Evolutionary conservation across 164 flowering plant genomes (phyloP).

Genomic region (Buxus sempervirens): DNA sequence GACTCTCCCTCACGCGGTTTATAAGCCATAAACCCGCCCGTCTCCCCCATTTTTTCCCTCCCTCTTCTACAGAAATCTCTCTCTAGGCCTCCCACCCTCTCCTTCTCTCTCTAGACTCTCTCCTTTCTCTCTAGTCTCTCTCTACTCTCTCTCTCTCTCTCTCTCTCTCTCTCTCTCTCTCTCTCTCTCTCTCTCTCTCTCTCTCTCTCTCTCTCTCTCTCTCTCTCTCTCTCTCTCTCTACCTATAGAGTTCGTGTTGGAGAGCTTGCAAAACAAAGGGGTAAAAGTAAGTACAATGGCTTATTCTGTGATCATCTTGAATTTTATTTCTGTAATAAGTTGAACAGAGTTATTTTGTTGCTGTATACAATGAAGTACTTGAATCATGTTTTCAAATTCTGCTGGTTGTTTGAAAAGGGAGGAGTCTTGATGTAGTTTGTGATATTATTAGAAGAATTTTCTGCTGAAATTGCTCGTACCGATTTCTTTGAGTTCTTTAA

Average conservation of each 20-base stretch:
- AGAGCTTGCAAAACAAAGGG: slow-evolving; percentile 7
- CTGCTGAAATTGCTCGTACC: background rate
- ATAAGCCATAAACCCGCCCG: slow-evolving; percentile 3
- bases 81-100: background rate
- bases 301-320: background rate
- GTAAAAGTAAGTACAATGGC: slow-evolving; percentile 16
- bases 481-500: background rate
- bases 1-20: slow-evolving; percentile 20
- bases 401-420: background rate
- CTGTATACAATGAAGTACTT: background rate
- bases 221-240: slow-evolving; percentile 19
- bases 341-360: background rate
- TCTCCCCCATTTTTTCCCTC: background rate
- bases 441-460: background rate
- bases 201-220: slow-evolving; percentile 3
- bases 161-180: slow-evolving; percentile 11
- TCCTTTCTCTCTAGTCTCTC: background rate
- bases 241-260: background rate
- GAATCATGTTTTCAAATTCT: background rate
- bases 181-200: no score
- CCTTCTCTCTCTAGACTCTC: slow-evolving; percentile 15
- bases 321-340: background rate
- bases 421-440: background rate
- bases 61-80: no score
- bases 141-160: background rate